phyloP scores from a whole-genome alignment of 208 protist species.

The Acanthamoeba healyi region DNA sequence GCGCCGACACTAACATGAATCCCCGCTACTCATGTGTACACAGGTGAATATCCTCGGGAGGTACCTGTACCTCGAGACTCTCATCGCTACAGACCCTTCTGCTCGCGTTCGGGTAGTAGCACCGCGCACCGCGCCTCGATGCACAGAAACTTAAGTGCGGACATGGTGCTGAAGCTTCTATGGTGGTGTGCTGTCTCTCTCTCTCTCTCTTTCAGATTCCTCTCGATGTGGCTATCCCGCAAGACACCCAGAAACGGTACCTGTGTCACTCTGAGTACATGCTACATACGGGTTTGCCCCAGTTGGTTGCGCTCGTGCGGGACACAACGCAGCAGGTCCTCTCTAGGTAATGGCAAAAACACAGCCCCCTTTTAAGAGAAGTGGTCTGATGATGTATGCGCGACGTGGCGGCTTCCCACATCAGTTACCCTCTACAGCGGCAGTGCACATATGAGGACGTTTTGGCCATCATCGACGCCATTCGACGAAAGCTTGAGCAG shows the following conservation, averaged over 20 bases:
- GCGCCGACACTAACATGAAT: background rate
- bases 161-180: too few species aligned
- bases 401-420: background rate
- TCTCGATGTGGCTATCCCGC: background rate
- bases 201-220: background rate
- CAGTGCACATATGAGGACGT: conserved; percentile 4
- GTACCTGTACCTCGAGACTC: background rate
- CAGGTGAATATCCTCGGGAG: background rate
- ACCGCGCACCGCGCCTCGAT: too few species aligned
- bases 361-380: too few species aligned
- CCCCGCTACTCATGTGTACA: background rate
- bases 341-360: too few species aligned
- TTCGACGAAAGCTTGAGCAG: background rate
- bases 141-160: too few species aligned
- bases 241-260: conserved; percentile 1
- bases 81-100: background rate
- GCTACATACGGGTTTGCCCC: background rate
- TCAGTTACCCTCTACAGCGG: conserved; percentile 10
- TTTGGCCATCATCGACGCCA: conserved; percentile 12
- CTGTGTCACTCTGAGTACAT: background rate
- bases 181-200: too few species aligned
- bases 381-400: background rate
- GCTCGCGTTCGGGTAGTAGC: background rate
- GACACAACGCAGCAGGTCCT: background rate
- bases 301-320: background rate